Conservation (phyloP, 2,329 filamentous ascomycete species). For the Metarhizium humberi region DNA sequence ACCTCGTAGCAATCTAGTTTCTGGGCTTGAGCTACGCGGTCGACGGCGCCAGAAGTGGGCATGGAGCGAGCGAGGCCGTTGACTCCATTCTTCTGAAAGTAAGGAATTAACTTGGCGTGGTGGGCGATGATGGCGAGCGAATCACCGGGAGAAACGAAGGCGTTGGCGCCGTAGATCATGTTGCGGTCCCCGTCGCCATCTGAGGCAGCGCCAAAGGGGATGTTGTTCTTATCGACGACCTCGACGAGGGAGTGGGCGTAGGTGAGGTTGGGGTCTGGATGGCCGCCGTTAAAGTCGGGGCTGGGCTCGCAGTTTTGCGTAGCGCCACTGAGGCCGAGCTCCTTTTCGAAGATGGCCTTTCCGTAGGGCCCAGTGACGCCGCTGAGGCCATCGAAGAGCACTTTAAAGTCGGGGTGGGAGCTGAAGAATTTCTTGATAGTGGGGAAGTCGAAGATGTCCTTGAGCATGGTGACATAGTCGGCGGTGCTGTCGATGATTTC, state of each 20-base stretch:
- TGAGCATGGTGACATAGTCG: conserved; percentile 91
- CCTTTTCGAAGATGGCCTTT: conserved; percentile 86
- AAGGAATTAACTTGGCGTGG: conserved; percentile 91
- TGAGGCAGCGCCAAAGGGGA: conserved; percentile 93
- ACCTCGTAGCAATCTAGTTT: conserved; percentile 90
- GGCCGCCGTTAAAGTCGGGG: conserved; percentile 92
- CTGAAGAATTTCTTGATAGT: conserved; percentile 91
- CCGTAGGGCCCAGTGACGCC: conserved; percentile 96
- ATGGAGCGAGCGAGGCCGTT: conserved; percentile 93
- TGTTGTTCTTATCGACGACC: conserved; percentile 79
- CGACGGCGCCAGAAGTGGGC: conserved; percentile 92
- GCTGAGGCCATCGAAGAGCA: conserved; percentile 89
- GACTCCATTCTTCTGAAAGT: conserved; percentile 96
- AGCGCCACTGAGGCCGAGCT: conserved; percentile 69
- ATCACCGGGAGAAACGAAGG: conserved; percentile 94
- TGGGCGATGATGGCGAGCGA: conserved; percentile 97
- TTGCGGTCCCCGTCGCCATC: conserved; percentile 98
- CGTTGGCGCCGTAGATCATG: conserved; percentile 98
- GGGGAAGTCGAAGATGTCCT: conserved; percentile 97
- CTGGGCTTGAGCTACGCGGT: conserved; percentile 92
- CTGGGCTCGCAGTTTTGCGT: conserved; percentile 89
- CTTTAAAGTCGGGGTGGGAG: conserved; percentile 83
- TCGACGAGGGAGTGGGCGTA: conserved; percentile 94
- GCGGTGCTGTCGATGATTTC: conserved; percentile 89
- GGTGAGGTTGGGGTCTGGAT: conserved; percentile 95